Evolutionary conservation across 2,329 filamentous ascomycete genomes (phyloP).

Genomic region (Nannizziopsis barbatae): DNA sequence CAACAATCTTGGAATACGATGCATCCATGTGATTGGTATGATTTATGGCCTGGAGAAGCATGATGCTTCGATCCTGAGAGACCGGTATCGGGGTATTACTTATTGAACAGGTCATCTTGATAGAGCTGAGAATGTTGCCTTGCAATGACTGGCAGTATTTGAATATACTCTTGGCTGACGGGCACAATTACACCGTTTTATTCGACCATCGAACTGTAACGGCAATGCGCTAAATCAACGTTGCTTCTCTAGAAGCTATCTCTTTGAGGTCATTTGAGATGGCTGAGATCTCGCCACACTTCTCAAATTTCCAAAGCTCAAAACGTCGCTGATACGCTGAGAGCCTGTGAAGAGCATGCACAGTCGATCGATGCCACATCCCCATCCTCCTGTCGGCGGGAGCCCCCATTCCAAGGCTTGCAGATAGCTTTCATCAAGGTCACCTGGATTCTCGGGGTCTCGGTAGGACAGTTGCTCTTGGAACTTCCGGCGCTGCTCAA

Average conservation of each 20-base stretch:
- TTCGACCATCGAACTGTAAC: too few relatives aligned
- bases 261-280: neutral
- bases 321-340: conserved; percentile 69
- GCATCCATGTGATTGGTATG: too few relatives aligned
- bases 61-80: too few relatives aligned
- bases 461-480: conserved; percentile 44
- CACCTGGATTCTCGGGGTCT: conserved; percentile 39
- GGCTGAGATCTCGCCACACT: conserved; percentile 27
- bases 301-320: conserved; percentile 77
- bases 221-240: too few relatives aligned
- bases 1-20: too few relatives aligned
- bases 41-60: too few relatives aligned
- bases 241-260: neutral
- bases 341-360: conserved; percentile 81
- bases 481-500: conserved; percentile 76
- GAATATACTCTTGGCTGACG: too few relatives aligned
- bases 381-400: conserved; percentile 95
- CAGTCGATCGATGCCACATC: conserved; percentile 79
- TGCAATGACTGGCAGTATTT: too few relatives aligned
- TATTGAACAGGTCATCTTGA: too few relatives aligned
- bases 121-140: too few relatives aligned
- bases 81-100: too few relatives aligned
- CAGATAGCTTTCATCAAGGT: conserved; percentile 69
- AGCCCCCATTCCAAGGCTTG: conserved; percentile 76
- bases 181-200: too few relatives aligned